Base-by-base conservation (phyloP, 148 eudicot genomes). In the Beta vulgaris region DNA sequence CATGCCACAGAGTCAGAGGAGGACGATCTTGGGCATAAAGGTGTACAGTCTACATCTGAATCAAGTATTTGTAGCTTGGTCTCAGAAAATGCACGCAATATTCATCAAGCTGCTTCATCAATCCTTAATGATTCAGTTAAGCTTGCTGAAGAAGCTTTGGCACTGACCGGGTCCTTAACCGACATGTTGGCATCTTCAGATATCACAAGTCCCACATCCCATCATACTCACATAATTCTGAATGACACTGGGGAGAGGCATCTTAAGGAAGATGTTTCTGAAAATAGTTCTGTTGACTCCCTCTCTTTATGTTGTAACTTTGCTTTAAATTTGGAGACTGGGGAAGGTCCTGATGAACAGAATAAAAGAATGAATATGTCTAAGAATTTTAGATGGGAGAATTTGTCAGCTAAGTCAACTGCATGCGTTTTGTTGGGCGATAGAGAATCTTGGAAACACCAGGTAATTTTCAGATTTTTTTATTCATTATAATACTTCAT, bases 351-450 rank as follows among this genome's bases (percentile, higher is more conserved):
- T 48, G 60, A 63, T 76, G 65, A 72, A 53, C 83, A 79, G 37
- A 70, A 58, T 25, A 53, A 55, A 32, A 68, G 28, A 54, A 21
- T 25, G 66, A 69, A 36, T 13, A 25, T 31, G 32, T 79, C 63
- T 49, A 51, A 53, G 39, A 75, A 72, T 58, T 46, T 36, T 51
- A 54, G 14, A 26, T 68, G 74, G 72, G 73, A 69, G 58, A 64
- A 73, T 16, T 76, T 70, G 72, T 71, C 76, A 71, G 76, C 64
- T 76, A 76, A 80, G 73, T 46, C 67, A 61, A 59, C 25, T 39
- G 26, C 58, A 59, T 78, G 72, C 49, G 36, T 54, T 73, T 69
- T 57, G 73, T 37, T 42, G 43, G 23, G 39, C 10, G 72, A 76
- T 53, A 44, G 49, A 67, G 72, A 68, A 9, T 54, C 77, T 46